These are phyloP conservation scores for Paramecium sonneborni DNA, from an alignment of 73 alveolate genomes.

Conservation along the genomic window DNA sequence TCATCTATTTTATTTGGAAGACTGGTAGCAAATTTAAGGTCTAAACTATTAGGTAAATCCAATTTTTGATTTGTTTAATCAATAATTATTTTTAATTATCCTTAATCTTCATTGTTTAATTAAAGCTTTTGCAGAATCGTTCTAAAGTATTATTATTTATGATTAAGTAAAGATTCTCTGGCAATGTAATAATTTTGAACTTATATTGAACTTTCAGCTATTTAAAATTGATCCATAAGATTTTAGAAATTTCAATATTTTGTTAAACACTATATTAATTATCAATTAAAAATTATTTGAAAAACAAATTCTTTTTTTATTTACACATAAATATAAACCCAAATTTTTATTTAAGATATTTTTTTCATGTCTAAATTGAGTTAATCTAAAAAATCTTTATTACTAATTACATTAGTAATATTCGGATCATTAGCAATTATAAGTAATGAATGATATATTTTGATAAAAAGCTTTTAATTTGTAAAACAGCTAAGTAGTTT, in stretches of 20 bases:
- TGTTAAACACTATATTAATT: neutral
- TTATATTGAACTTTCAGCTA: neutral
- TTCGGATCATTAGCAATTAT: conserved; percentile 29
- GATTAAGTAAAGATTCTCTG: neutral
- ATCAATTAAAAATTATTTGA: neutral
- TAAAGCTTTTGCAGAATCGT: neutral
- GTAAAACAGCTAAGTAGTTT: neutral
- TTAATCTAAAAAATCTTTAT: neutral
- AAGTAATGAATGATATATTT: neutral
- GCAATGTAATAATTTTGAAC: neutral
- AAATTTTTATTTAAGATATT: neutral
- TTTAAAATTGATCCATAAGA: neutral
- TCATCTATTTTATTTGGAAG: neutral
- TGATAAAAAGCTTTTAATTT: neutral
- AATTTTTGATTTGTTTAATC: neutral
- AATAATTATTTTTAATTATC: neutral
- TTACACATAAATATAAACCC: neutral
- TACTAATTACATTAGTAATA: neutral
- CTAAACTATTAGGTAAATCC: conserved; percentile 3
- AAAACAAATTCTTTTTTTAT: too few species aligned
- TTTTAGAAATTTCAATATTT: neutral
- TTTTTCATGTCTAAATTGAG: neutral
- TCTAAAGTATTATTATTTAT: neutral
- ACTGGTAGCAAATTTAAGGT: neutral
- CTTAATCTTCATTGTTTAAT: neutral